phyloP scores from a whole-genome alignment of 73 alveolate species.

The Urostyla sp. region DNA sequence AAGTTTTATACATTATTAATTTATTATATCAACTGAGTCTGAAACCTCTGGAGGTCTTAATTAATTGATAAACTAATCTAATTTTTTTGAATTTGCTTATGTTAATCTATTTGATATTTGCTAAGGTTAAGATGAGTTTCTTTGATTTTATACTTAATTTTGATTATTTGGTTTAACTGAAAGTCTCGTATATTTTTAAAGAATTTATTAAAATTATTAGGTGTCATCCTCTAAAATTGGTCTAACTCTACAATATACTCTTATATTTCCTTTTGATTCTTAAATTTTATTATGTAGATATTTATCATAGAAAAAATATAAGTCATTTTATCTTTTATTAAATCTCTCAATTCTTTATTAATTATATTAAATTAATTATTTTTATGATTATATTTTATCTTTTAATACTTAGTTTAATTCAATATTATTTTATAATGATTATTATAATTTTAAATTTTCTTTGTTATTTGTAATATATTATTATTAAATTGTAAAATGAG shows the following conservation, averaged over 20 bases:
- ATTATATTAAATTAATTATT: background rate
- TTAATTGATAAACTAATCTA: background rate
- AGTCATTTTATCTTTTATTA: background rate
- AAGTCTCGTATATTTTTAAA: background rate
- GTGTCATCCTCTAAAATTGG: conserved; percentile 79
- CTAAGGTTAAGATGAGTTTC: conserved; percentile 25
- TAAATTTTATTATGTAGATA: conserved; percentile 73
- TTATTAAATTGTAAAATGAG: background rate
- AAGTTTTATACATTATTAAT: background rate
- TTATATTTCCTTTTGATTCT: conserved; percentile 83
- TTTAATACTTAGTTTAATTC: conserved; percentile 3
- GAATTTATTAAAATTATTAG: background rate
- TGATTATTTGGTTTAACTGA: background rate
- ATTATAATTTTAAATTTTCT: background rate
- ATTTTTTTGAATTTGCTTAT: background rate
- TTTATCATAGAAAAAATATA: conserved; percentile 22
- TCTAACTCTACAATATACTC: conserved; percentile 84
- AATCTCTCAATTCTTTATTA: background rate
- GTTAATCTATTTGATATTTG: background rate
- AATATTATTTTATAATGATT: background rate
- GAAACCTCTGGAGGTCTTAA: background rate
- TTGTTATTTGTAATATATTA: background rate
- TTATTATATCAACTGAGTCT: conserved; percentile 8
- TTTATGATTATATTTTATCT: conserved; percentile 16
- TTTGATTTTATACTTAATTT: background rate